These are phyloP conservation scores for Aspergillus sp. DNA, from an alignment of 2,329 filamentous ascomycete genomes.

Conservation along the genomic window DNA sequence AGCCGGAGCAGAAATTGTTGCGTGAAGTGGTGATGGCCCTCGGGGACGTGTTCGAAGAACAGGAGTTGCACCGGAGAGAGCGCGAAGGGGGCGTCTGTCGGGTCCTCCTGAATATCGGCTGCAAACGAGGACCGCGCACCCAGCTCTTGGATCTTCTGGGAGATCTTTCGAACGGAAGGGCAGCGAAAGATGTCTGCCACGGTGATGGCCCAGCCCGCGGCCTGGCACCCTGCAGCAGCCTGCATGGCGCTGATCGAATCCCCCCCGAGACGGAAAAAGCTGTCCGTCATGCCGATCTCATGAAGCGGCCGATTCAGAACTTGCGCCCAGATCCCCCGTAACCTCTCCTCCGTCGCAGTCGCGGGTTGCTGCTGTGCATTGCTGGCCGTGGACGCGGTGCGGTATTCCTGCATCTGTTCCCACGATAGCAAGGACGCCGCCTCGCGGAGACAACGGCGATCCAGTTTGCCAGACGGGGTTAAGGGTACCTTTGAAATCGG, in stretches of 20 bases:
- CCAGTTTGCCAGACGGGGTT: conserved; percentile 1
- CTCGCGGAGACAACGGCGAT: background rate
- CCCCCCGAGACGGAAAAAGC: conserved; percentile 24
- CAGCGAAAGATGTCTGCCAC: conserved; percentile 12
- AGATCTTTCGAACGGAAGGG: conserved; percentile 10
- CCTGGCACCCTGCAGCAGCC: conserved; percentile 5
- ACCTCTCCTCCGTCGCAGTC: conserved; percentile 3
- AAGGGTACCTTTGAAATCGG: background rate
- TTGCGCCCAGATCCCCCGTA: conserved; percentile 15
- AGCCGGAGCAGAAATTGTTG: conserved; percentile 2
- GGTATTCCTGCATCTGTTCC: conserved; percentile 5
- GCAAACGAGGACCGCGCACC: background rate
- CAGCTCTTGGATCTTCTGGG: conserved; percentile 4
- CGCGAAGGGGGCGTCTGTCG: conserved; percentile 8
- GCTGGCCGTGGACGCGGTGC: background rate
- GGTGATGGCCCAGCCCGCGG: conserved; percentile 6
- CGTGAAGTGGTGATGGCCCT: conserved; percentile 15
- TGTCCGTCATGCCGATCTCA: conserved; percentile 13
- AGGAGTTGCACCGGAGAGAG: conserved; percentile 15
- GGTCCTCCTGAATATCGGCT: conserved; percentile 4
- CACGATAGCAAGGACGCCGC: background rate
- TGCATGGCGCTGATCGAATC: conserved; percentile 25
- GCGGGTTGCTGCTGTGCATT: conserved; percentile 3
- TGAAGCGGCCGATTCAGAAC: conserved; percentile 5
- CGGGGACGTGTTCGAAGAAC: conserved; percentile 9